Conservation (phyloP, 352 stramenopile genomes). For the Poterioochromonas sp. region DNA sequence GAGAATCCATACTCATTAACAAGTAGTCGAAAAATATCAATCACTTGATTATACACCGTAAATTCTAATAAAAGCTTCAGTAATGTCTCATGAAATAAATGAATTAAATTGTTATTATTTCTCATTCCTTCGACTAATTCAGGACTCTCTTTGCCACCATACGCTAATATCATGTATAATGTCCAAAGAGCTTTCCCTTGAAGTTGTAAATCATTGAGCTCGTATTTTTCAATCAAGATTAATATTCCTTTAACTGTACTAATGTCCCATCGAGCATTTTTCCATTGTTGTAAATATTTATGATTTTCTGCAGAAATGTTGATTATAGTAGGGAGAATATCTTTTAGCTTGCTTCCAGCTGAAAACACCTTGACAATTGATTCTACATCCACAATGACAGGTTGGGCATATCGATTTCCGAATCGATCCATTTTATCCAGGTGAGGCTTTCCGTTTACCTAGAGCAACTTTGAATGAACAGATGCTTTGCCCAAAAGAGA, state of each 20-base stretch:
- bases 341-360: no score
- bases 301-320: neutral
- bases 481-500: no score
- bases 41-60: neutral
- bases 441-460: no score
- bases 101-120: neutral
- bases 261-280: neutral
- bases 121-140: neutral
- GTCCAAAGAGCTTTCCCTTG: neutral
- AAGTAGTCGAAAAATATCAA: neutral
- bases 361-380: no score
- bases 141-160: neutral
- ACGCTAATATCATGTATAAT: neutral
- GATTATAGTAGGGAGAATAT: neutral
- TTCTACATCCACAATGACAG: no score
- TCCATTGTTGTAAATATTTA: conserved; percentile 1
- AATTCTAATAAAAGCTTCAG: neutral
- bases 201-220: conserved; percentile 1
- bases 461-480: no score
- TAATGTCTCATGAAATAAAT: neutral
- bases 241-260: neutral
- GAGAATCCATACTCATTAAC: neutral
- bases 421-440: no score
- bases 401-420: no score
- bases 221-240: neutral